These are phyloP conservation scores for Epicoccum nigrum DNA, from an alignment of 2,329 filamentous ascomycete genomes.

Conservation along the genomic window DNA sequence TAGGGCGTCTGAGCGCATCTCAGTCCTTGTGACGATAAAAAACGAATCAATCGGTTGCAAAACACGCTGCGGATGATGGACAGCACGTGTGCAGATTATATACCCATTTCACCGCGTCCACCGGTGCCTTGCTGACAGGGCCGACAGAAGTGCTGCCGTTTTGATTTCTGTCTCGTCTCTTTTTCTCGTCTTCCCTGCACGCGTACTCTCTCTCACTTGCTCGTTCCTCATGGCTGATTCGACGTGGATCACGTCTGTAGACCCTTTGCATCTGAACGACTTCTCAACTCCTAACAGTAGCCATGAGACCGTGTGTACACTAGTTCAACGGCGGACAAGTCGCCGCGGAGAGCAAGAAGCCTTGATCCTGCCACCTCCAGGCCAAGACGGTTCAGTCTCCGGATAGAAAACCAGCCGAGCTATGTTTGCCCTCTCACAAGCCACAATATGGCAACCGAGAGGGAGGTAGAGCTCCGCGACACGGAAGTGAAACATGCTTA, in stretches of 20 bases:
- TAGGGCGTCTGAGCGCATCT: conserved; percentile 30
- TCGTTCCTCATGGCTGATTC: too few species aligned
- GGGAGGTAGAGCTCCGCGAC: background rate
- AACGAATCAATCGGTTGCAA: conserved; percentile 50
- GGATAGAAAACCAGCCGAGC: background rate
- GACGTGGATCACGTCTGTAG: too few species aligned
- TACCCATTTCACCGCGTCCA: conserved; percentile 20
- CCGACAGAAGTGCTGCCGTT: conserved; percentile 2
- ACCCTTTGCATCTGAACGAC: too few species aligned
- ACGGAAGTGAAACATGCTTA: too few species aligned
- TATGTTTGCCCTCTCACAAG: background rate
- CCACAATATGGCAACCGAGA: background rate
- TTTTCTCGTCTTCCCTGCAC: background rate
- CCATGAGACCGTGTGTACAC: background rate
- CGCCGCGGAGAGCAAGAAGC: background rate
- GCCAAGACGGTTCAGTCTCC: background rate
- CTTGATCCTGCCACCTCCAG: background rate
- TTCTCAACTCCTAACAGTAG: too few species aligned
- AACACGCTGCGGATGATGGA: conserved; percentile 27
- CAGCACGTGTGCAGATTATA: conserved; percentile 19
- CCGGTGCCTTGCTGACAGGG: conserved; percentile 16
- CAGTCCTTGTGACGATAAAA: conserved; percentile 48
- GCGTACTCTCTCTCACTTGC: too few species aligned
- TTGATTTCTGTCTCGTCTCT: background rate
- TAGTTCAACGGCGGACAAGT: too few species aligned